Percentiles rank a stretch among this genome's conserved stretches.
Evolutionary conservation across 1,139 yeast genomes (phyloP).

Genomic region (Candida pseudoviswanathii): DNA sequence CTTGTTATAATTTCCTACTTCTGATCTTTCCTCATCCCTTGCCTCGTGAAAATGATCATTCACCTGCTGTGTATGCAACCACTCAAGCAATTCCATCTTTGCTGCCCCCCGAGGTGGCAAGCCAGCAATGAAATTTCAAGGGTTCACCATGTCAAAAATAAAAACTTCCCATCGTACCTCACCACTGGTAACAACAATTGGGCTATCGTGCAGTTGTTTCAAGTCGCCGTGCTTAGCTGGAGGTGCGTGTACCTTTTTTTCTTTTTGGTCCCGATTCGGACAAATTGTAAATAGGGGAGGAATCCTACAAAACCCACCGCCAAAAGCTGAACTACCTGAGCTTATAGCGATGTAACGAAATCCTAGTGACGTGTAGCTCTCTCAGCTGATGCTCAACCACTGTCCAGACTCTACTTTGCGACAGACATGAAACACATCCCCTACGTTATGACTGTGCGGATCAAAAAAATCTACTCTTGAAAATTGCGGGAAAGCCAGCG

Average conservation of each 20-base stretch:
- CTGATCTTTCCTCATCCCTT: background rate
- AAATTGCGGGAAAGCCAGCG: too few species aligned
- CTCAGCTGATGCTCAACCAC: background rate
- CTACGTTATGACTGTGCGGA: background rate
- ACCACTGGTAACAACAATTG: background rate
- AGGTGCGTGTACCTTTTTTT: background rate
- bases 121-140: background rate
- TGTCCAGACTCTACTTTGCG: background rate
- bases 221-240: background rate
- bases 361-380: background rate
- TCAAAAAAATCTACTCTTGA: background rate
- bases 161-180: background rate
- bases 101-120: too few species aligned
- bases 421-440: background rate
- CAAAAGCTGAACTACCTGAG: background rate
- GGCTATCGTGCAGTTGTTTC: background rate
- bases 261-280: background rate
- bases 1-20: background rate
- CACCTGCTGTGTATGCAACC: too few species aligned
- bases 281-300: background rate
- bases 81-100: too few species aligned
- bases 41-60: background rate
- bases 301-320: background rate
- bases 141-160: background rate
- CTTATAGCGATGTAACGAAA: background rate